Evolutionary conservation across 179 eudicot genomes (phyloP).

Genomic region (Pouteria campechiana): DNA sequence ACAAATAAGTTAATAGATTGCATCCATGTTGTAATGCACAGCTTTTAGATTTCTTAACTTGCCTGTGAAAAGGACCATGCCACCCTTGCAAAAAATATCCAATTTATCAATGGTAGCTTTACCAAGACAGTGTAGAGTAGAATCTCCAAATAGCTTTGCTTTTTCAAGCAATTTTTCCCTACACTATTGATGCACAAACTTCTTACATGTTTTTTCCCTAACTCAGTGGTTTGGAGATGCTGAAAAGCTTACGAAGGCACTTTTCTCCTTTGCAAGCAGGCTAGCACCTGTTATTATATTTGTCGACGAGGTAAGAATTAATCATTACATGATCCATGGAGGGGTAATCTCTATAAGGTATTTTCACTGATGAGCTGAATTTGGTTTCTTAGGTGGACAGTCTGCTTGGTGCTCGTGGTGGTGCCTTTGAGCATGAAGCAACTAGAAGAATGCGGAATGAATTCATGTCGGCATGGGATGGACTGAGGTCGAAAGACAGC

Average conservation of each 20-base stretch:
- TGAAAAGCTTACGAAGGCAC: slow-evolving; percentile 95
- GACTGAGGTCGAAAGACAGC: slow-evolving; percentile 88
- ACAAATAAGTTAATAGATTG: no score
- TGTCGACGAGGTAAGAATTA: slow-evolving; percentile 81
- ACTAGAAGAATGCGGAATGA: slow-evolving; percentile 99
- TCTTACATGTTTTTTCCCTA: neutral
- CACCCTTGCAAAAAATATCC: no score
- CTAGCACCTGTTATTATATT: slow-evolving; percentile 95
- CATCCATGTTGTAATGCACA: no score
- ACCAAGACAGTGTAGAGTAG: no score
- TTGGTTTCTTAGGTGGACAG: slow-evolving; percentile 64
- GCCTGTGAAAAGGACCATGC: no score
- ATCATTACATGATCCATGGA: neutral
- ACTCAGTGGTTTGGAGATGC: slow-evolving; percentile 99
- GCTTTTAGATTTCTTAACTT: no score
- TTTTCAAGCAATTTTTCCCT: no score
- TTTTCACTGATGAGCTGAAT: neutral
- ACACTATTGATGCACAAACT: no score
- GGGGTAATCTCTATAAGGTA: no score
- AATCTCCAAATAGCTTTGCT: no score
- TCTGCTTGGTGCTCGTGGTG: slow-evolving; percentile 99
- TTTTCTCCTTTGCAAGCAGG: slow-evolving; percentile 96
- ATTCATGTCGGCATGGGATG: slow-evolving; percentile 99
- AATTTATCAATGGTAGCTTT: no score
- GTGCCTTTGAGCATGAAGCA: slow-evolving; percentile 94